phyloP scores from a whole-genome alignment of 1,139 yeast species.

The Arxiozyma slooffiae region DNA sequence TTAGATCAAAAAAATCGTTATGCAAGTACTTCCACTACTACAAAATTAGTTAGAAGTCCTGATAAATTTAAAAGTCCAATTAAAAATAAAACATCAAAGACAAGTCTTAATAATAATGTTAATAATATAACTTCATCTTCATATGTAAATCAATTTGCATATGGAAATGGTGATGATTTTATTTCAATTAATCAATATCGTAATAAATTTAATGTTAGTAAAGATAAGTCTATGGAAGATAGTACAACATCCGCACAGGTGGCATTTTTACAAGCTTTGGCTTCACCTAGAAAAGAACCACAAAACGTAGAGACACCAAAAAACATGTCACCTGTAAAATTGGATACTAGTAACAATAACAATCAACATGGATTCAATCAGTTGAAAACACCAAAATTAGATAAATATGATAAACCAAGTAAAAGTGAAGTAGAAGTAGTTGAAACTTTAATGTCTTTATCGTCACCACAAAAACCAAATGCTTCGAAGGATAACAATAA shows the following conservation, averaged over 20 bases:
- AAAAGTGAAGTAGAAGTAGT: constrained; percentile 37
- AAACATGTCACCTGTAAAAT: background rate
- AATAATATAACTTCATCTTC: constrained; percentile 7
- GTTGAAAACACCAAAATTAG: background rate
- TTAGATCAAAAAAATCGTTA: constrained; percentile 11
- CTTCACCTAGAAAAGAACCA: constrained; percentile 9
- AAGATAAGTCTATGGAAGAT: constrained; percentile 9
- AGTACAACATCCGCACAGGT: constrained; percentile 30
- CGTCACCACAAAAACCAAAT: constrained; percentile 33
- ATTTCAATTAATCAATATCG: background rate
- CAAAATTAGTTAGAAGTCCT: background rate
- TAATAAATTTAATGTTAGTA: background rate
- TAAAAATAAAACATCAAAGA: background rate
- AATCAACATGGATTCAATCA: background rate
- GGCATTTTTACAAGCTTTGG: constrained; percentile 33
- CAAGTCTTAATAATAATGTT: no score
- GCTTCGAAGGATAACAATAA: constrained; percentile 8
- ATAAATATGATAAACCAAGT: background rate
- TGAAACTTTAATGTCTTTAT: constrained; percentile 38
- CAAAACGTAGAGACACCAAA: background rate
- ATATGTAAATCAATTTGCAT: constrained; percentile 16
- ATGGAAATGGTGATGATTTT: constrained; percentile 6
- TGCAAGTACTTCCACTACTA: constrained; percentile 5
- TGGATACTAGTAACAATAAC: constrained; percentile 1
- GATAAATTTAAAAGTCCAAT: background rate